Evolutionary conservation across 2,329 filamentous ascomycete species (phyloP), one percentile per base, ranked within the genome.

Genomic region (Karstenula rhodostoma): DNA sequence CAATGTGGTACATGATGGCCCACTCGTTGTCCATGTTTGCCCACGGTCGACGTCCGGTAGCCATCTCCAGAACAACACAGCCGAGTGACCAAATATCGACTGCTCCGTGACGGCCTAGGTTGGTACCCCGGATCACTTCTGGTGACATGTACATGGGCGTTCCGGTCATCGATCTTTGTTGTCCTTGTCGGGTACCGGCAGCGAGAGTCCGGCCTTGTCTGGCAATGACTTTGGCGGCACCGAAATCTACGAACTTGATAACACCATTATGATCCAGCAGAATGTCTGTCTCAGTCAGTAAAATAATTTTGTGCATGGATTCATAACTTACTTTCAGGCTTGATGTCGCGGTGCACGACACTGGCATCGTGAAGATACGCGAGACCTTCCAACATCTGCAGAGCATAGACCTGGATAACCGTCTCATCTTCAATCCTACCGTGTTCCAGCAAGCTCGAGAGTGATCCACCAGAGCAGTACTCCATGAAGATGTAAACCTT

Each of bases 401-500:
- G 83, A 27, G 93, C 92, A 76, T 98, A 98, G 44, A 98, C 94
- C 88, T 96, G 96, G 63, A 97, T 94, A 63, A 98, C 94, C 58
- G 94, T 95, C 77, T 99, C 95, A 74, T 98, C 96, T 81, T 97
- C 95, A 65, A 99, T 97, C 43, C 95, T 91, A 13, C 95, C 95
- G 73, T 99, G 94, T 77, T 99, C 95, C 44, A 99, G 84, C 55
- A 99, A 82, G 53, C 87, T 91, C 44, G 95, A 94, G 51, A 99
- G 84, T 17, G 94, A 98, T 22, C 95, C 95, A 54, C 95, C 94
- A 4, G 93, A 96, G 78, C 95, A 99, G 79, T 96, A 98, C 78
- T 99, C 95, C 95, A 99, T 99, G 77, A 99, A 99, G 68, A 99
- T 97, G 79, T 98, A 99, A n/a, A 99, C 95, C 75, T 97, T 95